Evolutionary conservation across 441 rosid genomes (phyloP), one percentile per base, ranked within the genome.

Genomic region (Jatropha podagrica): DNA sequence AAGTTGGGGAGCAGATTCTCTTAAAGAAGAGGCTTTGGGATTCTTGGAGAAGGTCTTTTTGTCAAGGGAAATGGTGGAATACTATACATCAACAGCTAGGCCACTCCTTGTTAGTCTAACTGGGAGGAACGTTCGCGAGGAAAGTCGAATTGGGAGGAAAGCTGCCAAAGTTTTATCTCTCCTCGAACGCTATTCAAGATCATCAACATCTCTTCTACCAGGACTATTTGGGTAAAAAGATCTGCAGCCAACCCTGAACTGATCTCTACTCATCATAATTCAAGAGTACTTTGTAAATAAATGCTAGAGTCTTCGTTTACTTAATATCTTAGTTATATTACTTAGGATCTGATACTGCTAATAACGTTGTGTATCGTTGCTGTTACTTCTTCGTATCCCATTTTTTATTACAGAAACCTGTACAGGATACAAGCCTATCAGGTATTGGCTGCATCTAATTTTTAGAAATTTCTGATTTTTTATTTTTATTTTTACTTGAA

Each of bases 141-240:
- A 85, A 66, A 76, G 85, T 20, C 72, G 66, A 27, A 76, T 86
- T 0, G 83, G 83, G 61, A 81, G 86, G 79, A 86, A 80, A 80
- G 91, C 86, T 26, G 71, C 85, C 3, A 70, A 10, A 54, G 89
- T 90, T 60, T 55, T 88, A 73, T 75, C 84, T 0, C 88, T 77
- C n/a, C 55, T 88, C 59, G 92, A 88, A 23, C 84, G 88, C 44
- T 86, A 87, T 72, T 88, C 92, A n/a, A 86, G 64, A 80, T 85
- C 89, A 11, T 88, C 92, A 10, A 82, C 87, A 18, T 83, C 87
- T 69, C 83, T 88, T 60, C 63, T 85, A 67, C 86, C 88, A 1
- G 91, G 88, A 76, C 51, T 90, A 27, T 84, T 86, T 48, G 69
- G 77, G 44, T 78, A 46, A 80, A 64, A 55, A 18, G 17, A 55